Evolutionary conservation across 2,329 filamentous ascomycete genomes (phyloP).

Genomic region (Hirsutella minnesotensis): DNA sequence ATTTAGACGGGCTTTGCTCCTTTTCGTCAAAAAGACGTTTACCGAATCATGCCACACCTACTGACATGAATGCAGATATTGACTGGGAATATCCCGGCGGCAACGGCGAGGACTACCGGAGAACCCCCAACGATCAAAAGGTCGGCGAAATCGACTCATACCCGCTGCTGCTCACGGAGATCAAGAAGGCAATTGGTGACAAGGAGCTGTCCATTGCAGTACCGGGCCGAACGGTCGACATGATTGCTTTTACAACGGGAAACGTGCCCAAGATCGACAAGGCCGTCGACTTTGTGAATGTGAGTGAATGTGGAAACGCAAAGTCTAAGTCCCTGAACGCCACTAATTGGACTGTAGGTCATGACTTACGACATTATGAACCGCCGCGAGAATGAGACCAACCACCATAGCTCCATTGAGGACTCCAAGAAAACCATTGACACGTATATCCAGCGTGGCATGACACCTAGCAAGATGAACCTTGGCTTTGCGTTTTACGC

Average conservation of each 20-base stretch:
- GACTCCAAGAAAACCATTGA: constrained; percentile 43
- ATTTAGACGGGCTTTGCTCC: background rate
- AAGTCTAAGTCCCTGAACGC: background rate
- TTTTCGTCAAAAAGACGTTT: background rate
- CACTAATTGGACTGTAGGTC: constrained; percentile 21
- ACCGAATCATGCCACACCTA: too few relatives aligned
- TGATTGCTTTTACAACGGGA: constrained; percentile 52
- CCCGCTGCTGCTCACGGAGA: constrained; percentile 45
- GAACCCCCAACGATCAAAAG: constrained; percentile 46
- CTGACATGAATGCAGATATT: constrained; percentile 32
- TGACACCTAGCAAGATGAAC: constrained; percentile 43
- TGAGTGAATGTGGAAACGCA: constrained; percentile 5
- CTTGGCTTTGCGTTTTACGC: constrained; percentile 59
- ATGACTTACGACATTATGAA: constrained; percentile 68
- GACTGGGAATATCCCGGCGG: constrained; percentile 56
- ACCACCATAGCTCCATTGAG: constrained; percentile 49
- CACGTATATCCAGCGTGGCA: constrained; percentile 46
- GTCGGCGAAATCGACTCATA: constrained; percentile 48
- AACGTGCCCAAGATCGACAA: constrained; percentile 47
- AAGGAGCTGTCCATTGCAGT: constrained; percentile 57
- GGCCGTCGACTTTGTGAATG: constrained; percentile 53
- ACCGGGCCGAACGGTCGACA: constrained; percentile 49
- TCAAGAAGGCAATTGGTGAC: constrained; percentile 45
- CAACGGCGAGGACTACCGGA: constrained; percentile 58
- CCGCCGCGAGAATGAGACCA: constrained; percentile 53